Percentiles rank a stretch among this genome's conserved stretches.
Evolutionary conservation across 2,329 filamentous ascomycete species (phyloP).

Genomic region (Kalmusia sp.): DNA sequence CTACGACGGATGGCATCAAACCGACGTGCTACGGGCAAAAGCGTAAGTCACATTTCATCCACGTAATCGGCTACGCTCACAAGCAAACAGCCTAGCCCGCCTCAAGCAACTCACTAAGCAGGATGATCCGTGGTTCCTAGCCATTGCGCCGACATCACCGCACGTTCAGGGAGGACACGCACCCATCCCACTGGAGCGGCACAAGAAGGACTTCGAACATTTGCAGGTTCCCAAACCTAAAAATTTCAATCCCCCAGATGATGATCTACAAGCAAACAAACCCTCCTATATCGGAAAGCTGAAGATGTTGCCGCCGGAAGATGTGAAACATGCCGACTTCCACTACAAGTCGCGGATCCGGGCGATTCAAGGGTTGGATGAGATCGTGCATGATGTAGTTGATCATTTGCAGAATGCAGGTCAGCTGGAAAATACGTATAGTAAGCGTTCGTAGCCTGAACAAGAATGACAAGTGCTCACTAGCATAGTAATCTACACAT

Average conservation of each 20-base stretch:
- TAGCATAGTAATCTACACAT: conserved; percentile 41
- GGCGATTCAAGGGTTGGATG: conserved; percentile 60
- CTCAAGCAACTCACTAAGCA: conserved; percentile 19
- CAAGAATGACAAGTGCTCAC: too few species aligned
- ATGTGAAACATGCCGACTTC: conserved; percentile 55
- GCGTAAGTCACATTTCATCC: conserved; percentile 11
- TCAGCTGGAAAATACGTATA: conserved; percentile 57
- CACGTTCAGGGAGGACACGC: conserved; percentile 48
- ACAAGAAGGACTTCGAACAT: conserved; percentile 66
- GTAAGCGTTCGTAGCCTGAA: background rate
- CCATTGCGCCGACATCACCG: conserved; percentile 68
- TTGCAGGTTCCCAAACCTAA: conserved; percentile 64
- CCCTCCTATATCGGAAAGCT: conserved; percentile 50
- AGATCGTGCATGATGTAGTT: conserved; percentile 57
- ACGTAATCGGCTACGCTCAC: background rate
- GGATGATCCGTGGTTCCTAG: conserved; percentile 64
- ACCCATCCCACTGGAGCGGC: conserved; percentile 61
- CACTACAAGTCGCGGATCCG: conserved; percentile 58
- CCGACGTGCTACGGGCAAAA: conserved; percentile 33
- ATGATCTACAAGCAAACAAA: conserved; percentile 45
- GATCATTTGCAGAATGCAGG: too few species aligned
- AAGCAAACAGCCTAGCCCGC: conserved; percentile 12
- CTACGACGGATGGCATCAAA: conserved; percentile 31
- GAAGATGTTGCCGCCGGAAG: too few species aligned
- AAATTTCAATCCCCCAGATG: conserved; percentile 67